phyloP scores from a whole-genome alignment of 2,329 filamentous ascomycete species.

The Seiridium unicorne region DNA sequence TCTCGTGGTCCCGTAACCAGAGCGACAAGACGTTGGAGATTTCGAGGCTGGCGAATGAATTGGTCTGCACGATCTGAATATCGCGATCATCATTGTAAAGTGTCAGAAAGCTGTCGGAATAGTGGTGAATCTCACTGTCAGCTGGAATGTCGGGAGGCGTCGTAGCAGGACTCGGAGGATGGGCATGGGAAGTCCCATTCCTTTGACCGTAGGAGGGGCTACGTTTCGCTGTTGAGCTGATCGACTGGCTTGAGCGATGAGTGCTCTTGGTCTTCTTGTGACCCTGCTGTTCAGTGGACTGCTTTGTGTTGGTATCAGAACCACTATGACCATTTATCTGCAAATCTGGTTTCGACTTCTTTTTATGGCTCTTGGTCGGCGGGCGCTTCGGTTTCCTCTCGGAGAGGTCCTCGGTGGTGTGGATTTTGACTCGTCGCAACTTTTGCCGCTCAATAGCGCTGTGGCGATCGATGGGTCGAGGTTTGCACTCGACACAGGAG shows the following conservation, averaged over 20 bases:
- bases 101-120: slow-evolving; percentile 72
- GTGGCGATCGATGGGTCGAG: slow-evolving; percentile 69
- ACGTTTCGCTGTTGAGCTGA: slow-evolving; percentile 67
- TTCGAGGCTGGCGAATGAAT: slow-evolving; percentile 73
- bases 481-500: slow-evolving; percentile 86
- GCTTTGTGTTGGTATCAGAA: slow-evolving; percentile 54
- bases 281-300: slow-evolving; percentile 51
- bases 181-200: slow-evolving; percentile 53
- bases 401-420: slow-evolving; percentile 44
- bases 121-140: slow-evolving; percentile 65
- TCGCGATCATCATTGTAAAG: slow-evolving; percentile 64
- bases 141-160: slow-evolving; percentile 66
- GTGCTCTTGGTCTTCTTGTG: slow-evolving; percentile 79
- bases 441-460: slow-evolving; percentile 73
- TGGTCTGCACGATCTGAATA: slow-evolving; percentile 63
- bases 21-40: slow-evolving; percentile 72
- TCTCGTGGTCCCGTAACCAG: slow-evolving; percentile 76
- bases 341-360: slow-evolving; percentile 75
- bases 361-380: slow-evolving; percentile 80
- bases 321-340: slow-evolving; percentile 66
- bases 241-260: slow-evolving; percentile 76
- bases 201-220: slow-evolving; percentile 65
- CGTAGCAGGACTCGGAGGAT: slow-evolving; percentile 74
- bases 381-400: slow-evolving; percentile 75
- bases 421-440: slow-evolving; percentile 50